A percentile compares a stretch with the other conserved stretches of the same genome.
Evolutionary conservation across 768 basidiomycete genomes (phyloP).

Genomic region (Leccinum uliginosum): DNA sequence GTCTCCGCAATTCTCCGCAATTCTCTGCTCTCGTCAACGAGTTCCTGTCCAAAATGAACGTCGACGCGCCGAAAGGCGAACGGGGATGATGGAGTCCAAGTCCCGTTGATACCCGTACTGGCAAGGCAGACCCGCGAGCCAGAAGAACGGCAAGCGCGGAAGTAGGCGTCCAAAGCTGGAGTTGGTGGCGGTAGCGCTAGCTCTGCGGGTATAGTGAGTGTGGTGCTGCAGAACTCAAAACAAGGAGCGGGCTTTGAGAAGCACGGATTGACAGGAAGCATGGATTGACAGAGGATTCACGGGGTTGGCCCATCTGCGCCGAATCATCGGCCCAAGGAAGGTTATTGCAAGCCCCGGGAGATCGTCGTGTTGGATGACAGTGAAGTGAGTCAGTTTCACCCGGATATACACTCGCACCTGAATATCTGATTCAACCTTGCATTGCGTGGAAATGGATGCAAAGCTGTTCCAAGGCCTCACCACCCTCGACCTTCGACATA

Average conservation of each 20-base stretch:
- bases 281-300: slow-evolving; percentile 67
- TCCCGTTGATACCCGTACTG: slow-evolving; percentile 73
- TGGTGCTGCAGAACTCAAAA: slow-evolving; percentile 80
- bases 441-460: slow-evolving; percentile 13
- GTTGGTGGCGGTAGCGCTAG: not conserved
- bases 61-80: slow-evolving; percentile 49
- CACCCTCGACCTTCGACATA: slow-evolving; percentile 55
- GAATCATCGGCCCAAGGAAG: slow-evolving; percentile 10
- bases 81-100: slow-evolving; percentile 81
- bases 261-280: no score
- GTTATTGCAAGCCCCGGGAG: slow-evolving; percentile 4
- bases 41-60: slow-evolving; percentile 66
- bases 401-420: no score
- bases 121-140: slow-evolving; percentile 52
- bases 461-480: slow-evolving; percentile 23
- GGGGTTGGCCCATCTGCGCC: slow-evolving; percentile 53
- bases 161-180: slow-evolving; percentile 12
- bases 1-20: slow-evolving; percentile 66
- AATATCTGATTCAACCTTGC: slow-evolving; percentile 14
- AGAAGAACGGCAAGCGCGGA: slow-evolving; percentile 22
- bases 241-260: slow-evolving; percentile 51
- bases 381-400: slow-evolving; percentile 38
- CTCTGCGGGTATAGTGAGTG: slow-evolving; percentile 44
- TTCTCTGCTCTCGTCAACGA: slow-evolving; percentile 73
- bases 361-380: slow-evolving; percentile 17